Percentiles rank a stretch among this genome's conserved stretches.
Conservation (phyloP, 257 asterid species). For the Solanum tarapatanum region DNA sequence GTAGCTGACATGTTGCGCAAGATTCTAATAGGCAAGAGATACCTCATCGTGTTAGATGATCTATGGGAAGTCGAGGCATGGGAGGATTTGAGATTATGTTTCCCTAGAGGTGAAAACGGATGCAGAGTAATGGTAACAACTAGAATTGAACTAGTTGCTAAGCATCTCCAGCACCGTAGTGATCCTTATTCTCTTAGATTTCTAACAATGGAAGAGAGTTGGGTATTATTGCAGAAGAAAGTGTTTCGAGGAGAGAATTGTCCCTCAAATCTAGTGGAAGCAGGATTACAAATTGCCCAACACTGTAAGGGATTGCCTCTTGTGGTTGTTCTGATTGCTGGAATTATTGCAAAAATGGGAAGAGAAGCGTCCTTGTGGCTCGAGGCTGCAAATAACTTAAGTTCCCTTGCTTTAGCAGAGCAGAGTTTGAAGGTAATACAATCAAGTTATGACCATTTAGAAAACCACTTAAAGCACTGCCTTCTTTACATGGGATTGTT, state of each 20-base stretch:
- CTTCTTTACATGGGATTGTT: background rate
- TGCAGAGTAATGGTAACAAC: background rate
- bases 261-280: background rate
- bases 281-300: background rate
- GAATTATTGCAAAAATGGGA: background rate
- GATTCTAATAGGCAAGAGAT: background rate
- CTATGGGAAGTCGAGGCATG: background rate
- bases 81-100: background rate
- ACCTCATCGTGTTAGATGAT: constrained; percentile 1
- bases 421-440: background rate
- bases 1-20: background rate
- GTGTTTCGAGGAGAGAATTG: background rate
- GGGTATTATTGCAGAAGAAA: background rate
- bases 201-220: background rate
- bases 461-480: background rate
- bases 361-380: background rate
- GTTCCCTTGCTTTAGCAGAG: background rate
- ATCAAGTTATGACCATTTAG: background rate
- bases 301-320: background rate
- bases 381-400: background rate
- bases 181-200: background rate
- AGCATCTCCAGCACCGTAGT: background rate
- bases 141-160: background rate
- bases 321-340: background rate
- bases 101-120: background rate